A percentile compares a stretch with the other conserved stretches of the same genome.
phyloP scores from a whole-genome alignment of 345 rosid genomes.

The Leavenworthia alabamica region DNA sequence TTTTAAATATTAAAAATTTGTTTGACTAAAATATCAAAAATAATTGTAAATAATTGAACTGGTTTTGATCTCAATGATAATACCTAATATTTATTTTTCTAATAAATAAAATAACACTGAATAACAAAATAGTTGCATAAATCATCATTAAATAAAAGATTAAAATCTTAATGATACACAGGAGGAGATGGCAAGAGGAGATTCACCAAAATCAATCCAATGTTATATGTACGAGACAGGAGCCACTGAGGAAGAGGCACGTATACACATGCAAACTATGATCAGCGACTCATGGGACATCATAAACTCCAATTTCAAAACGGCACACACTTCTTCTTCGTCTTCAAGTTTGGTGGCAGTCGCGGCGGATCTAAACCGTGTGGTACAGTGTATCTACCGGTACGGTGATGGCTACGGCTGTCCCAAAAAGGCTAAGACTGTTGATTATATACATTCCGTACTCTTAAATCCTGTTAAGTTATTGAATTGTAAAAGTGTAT shows the following conservation, averaged over 20 bases:
- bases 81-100: not conserved
- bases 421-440: slow-evolving; percentile 11
- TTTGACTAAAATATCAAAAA: too few relatives aligned
- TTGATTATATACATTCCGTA: slow-evolving; percentile 4
- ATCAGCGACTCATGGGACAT: slow-evolving; percentile 13
- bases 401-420: slow-evolving; percentile 35
- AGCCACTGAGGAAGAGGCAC: slow-evolving; percentile 23
- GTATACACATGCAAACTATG: slow-evolving; percentile 6
- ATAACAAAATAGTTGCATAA: not conserved
- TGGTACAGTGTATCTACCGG: slow-evolving; percentile 26
- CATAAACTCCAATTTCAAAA: slow-evolving; percentile 11
- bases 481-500: not conserved
- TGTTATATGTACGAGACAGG: slow-evolving; percentile 34
- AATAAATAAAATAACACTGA: not conserved
- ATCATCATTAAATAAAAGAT: not conserved
- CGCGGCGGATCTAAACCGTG: slow-evolving; percentile 24
- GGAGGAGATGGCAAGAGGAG: slow-evolving; percentile 34
- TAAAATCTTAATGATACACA: not conserved
- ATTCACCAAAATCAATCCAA: slow-evolving; percentile 30
- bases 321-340: slow-evolving; percentile 6
- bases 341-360: not conserved
- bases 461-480: not conserved
- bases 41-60: too few relatives aligned
- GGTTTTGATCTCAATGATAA: too few relatives aligned
- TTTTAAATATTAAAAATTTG: too few relatives aligned